Base-by-base conservation (phyloP, 805 yeast genomes). In the Brettanomyces anomalus region DNA sequence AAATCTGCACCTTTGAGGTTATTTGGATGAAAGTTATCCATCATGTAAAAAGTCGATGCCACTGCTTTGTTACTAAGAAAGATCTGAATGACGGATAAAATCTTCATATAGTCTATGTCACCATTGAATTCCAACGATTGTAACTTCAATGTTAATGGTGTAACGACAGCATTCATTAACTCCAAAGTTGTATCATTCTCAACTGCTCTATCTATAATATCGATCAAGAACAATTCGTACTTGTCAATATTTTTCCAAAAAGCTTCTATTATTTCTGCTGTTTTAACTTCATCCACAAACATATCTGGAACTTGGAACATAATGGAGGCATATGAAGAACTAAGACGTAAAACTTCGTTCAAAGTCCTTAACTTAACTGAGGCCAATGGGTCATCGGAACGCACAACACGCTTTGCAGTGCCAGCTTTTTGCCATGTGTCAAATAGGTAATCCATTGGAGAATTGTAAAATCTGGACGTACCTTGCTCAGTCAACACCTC, bases 221-320 rank as follows among this genome's bases (percentile, higher is more conserved):
- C 81, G 3, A 69, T 59, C 42, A 87, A 57, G 46, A 79, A 80
- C 14, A 44, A 43, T 44, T 71, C 79, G 41, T 51, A 54, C 37
- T 49, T 48, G 16, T 50, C 49, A 6, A 58, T 47, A 18, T 55
- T 51, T 16, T 50, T 47, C 40, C 58, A 47, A 19, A 66, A 53
- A 4, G 47, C 49, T 14, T 50, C 53, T 4, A 66, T 46, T 7
- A 56, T 46, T 1, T 52, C 49, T 30, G 60, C 57, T 16, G 71
- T 47, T 38, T 51, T 40, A 18, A 70, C 66, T 46, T 64, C 62
- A 47, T 70, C 65, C 33, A 66, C 45, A 44, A 74, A 72, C 74
- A 76, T 74, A 43, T 81, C 89, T 8, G 84, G 81, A 3, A 79
- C 73, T 58, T 80, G 86, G 54, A 84, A 79, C 18, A 80, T 61